phyloP scores from a whole-genome alignment of 352 stramenopile genomes.

The Plasmopara muralis region DNA sequence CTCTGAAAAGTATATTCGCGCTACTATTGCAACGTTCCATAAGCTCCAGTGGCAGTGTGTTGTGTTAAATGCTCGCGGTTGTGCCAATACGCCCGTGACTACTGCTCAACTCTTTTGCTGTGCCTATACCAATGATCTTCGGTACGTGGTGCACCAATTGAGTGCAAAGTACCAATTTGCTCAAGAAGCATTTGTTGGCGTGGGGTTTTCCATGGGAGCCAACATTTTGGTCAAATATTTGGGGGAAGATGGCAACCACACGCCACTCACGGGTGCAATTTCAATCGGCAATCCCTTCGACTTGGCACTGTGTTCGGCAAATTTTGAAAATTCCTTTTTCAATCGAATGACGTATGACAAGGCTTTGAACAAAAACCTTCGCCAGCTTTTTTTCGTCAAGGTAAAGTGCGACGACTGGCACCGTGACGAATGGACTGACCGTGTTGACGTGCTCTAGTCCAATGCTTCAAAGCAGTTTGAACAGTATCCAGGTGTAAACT shows the following conservation, averaged over 20 bases:
- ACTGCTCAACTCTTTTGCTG: slow-evolving; percentile 60
- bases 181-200: slow-evolving; percentile 38
- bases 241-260: slow-evolving; percentile 44
- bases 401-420: slow-evolving; percentile 8
- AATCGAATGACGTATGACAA: slow-evolving; percentile 63
- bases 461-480: slow-evolving; percentile 43
- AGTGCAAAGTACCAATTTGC: slow-evolving; percentile 36
- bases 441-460: slow-evolving; percentile 9
- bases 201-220: slow-evolving; percentile 71
- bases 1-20: slow-evolving; percentile 69
- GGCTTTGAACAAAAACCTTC: slow-evolving; percentile 47
- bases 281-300: slow-evolving; percentile 75
- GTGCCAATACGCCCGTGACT: slow-evolving; percentile 47
- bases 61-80: slow-evolving; percentile 69
- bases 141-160: slow-evolving; percentile 41
- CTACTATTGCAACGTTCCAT: slow-evolving; percentile 37
- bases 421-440: not conserved
- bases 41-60: slow-evolving; percentile 56
- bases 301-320: slow-evolving; percentile 41
- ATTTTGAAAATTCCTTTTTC: slow-evolving; percentile 42
- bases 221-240: slow-evolving; percentile 81
- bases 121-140: slow-evolving; percentile 65
- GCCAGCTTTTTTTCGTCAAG: slow-evolving; percentile 56
- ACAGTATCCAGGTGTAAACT: slow-evolving; percentile 31
- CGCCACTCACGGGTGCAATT: slow-evolving; percentile 41